phyloP scores from a whole-genome alignment of 306 rosid genomes.

The Spatholobus suberectus region DNA sequence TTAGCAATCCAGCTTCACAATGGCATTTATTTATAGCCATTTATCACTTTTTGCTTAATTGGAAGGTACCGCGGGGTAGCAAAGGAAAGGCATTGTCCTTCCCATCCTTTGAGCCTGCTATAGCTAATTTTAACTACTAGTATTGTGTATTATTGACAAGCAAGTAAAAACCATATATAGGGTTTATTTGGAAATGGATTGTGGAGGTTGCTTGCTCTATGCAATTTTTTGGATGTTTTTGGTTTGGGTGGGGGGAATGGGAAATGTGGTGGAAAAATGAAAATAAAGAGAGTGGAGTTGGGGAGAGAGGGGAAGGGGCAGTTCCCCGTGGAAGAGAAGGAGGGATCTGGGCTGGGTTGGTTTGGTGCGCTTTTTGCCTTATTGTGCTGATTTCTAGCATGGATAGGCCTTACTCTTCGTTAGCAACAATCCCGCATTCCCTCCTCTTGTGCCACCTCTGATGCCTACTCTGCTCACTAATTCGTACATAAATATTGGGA shows the following conservation, averaged over 20 bases:
- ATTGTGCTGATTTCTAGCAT: background rate
- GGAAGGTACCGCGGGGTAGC: background rate
- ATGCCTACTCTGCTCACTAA: too few species aligned
- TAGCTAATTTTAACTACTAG: too few species aligned
- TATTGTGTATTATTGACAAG: too few species aligned
- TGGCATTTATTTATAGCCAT: background rate
- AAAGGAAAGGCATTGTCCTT: background rate
- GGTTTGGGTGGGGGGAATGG: slow-evolving; percentile 10
- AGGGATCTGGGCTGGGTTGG: background rate
- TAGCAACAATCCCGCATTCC: too few species aligned
- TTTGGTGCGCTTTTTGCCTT: slow-evolving; percentile 5
- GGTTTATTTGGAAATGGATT: background rate
- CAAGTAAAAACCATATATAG: too few species aligned
- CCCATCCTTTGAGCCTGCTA: background rate
- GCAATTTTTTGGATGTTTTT: too few species aligned
- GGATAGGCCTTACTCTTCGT: too few species aligned
- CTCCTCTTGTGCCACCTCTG: too few species aligned
- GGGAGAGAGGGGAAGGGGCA: background rate
- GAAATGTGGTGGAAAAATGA: background rate
- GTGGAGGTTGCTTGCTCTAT: background rate
- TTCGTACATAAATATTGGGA: too few species aligned
- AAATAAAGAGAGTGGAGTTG: background rate
- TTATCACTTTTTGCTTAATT: slow-evolving; percentile 12
- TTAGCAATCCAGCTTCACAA: slow-evolving; percentile 30
- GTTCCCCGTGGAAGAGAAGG: slow-evolving; percentile 40